A percentile compares a stretch with the other conserved stretches of the same genome.
Evolutionary conservation across 495 filamentous ascomycete species (phyloP).

Genomic region (Aspergillus carlsbadensis): DNA sequence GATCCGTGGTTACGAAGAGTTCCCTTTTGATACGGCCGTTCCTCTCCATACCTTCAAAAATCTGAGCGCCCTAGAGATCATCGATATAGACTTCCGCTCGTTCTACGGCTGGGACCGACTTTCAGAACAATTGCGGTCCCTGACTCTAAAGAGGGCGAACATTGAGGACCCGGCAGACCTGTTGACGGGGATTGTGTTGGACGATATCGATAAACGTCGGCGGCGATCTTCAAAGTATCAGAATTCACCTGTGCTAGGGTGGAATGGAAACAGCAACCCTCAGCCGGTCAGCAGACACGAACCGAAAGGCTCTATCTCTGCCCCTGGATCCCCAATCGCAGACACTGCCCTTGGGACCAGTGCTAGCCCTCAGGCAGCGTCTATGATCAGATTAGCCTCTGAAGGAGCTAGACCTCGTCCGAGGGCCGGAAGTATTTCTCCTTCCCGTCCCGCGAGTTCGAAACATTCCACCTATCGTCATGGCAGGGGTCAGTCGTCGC

Average conservation of each 20-base stretch:
- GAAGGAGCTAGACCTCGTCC: conserved; percentile 49
- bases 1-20: conserved; percentile 93
- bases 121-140: conserved; percentile 83
- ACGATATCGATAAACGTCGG: conserved; percentile 91
- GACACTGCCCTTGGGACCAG: conserved; percentile 46
- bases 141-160: conserved; percentile 84
- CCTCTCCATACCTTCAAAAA: conserved; percentile 96
- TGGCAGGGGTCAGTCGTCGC: conserved; percentile 52
- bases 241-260: conserved; percentile 68
- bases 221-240: conserved; percentile 83
- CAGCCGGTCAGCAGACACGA: conserved; percentile 59
- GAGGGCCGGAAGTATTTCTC: conserved; percentile 72
- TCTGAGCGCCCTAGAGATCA: conserved; percentile 85
- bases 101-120: conserved; percentile 96
- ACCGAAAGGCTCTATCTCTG: conserved; percentile 52
- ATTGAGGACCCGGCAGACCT: conserved; percentile 90
- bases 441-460: conserved; percentile 69
- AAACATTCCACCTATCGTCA: conserved; percentile 63
- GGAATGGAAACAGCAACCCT: conserved; percentile 41
- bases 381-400: conserved; percentile 54
- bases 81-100: conserved; percentile 91
- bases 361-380: conserved; percentile 40
- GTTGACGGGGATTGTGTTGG: conserved; percentile 86
- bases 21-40: conserved; percentile 97
- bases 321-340: conserved; percentile 64